Conservation (phyloP, 108 stramenopile genomes). For the Mayamaea pseudoterrestris region DNA sequence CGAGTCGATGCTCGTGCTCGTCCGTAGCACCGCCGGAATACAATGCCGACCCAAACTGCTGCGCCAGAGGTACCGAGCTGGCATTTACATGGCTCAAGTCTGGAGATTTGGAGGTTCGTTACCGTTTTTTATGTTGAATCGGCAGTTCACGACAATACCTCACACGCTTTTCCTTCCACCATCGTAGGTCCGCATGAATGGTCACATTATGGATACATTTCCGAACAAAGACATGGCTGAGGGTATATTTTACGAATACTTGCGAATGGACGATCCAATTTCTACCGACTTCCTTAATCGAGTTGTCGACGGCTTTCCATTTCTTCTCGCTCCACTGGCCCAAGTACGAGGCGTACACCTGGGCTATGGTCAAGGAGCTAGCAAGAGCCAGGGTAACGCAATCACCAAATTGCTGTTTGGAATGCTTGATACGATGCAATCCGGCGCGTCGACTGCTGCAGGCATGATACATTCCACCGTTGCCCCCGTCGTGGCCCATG, state of each 20-base stretch:
- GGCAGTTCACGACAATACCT: neutral
- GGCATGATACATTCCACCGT: constrained; percentile 11
- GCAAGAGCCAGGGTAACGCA: no score
- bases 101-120: constrained; percentile 66
- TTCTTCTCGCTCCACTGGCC: constrained; percentile 60
- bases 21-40: constrained; percentile 66
- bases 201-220: constrained; percentile 67
- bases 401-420: neutral
- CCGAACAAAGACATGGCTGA: constrained; percentile 60
- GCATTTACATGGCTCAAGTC: constrained; percentile 79
- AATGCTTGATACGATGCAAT: neutral
- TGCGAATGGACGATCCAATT: constrained; percentile 66
- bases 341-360: constrained; percentile 52
- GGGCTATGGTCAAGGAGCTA: constrained; percentile 6
- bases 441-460: neutral
- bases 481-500: constrained; percentile 12
- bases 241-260: constrained; percentile 79
- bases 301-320: constrained; percentile 77
- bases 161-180: neutral
- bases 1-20: constrained; percentile 70
- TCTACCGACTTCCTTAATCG: constrained; percentile 54
- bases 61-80: constrained; percentile 75
- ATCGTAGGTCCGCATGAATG: constrained; percentile 53
- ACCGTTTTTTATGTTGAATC: neutral
- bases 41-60: constrained; percentile 60